Percentiles rank a stretch among this genome's conserved stretches.
Evolutionary conservation across 352 stramenopile genomes (phyloP).

Genomic region (Phytophthora pini): DNA sequence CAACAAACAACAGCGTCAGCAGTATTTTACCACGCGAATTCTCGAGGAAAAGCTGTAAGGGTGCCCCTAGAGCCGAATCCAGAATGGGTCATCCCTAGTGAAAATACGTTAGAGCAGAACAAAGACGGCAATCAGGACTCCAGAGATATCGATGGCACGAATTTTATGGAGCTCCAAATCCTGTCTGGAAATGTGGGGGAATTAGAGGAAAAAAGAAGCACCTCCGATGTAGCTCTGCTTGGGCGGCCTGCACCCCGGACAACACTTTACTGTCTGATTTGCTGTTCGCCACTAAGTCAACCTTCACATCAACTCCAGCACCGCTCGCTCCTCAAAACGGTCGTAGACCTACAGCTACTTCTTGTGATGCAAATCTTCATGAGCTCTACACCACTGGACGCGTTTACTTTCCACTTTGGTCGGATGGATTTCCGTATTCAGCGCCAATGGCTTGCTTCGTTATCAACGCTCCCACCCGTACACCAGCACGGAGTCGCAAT

Average conservation of each 20-base stretch:
- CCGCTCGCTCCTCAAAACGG: not conserved
- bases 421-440: slow-evolving; percentile 20
- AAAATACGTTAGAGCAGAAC: too few species aligned
- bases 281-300: not conserved
- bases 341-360: slow-evolving; percentile 10
- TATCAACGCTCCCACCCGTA: not conserved
- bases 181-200: not conserved
- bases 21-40: not conserved
- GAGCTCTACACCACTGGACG: slow-evolving; percentile 8
- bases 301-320: not conserved
- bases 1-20: not conserved
- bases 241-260: not conserved
- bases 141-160: not conserved
- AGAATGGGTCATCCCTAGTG: not conserved
- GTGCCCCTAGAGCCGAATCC: not conserved
- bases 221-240: not conserved
- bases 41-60: too few species aligned
- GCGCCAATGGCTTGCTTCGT: slow-evolving; percentile 13
- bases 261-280: slow-evolving; percentile 9
- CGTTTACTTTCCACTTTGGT: slow-evolving; percentile 20
- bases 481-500: not conserved
- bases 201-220: not conserved
- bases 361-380: slow-evolving; percentile 15
- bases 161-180: not conserved
- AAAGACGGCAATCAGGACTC: not conserved